phyloP scores from a whole-genome alignment of 768 basidiomycete species.

The Calocera viscosa region DNA sequence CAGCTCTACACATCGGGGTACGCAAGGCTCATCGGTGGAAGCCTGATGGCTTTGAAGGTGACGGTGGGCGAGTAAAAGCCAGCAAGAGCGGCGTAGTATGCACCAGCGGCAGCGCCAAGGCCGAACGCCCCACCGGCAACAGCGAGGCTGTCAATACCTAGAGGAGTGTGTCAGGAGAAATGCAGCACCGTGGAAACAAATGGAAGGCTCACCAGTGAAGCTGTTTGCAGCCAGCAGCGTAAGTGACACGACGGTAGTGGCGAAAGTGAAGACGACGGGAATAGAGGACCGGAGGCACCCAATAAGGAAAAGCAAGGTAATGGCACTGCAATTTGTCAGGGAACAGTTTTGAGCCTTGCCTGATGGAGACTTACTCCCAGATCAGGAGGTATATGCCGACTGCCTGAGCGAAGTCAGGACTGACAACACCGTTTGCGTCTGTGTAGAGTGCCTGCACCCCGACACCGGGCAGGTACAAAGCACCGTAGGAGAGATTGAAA shows the following conservation, averaged over 20 bases:
- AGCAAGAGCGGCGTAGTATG: background rate
- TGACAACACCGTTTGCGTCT: background rate
- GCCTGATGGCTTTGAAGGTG: background rate
- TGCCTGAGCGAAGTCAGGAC: background rate
- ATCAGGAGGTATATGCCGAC: constrained; percentile 6
- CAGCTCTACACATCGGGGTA: background rate
- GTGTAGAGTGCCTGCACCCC: constrained; percentile 1
- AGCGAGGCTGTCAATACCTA: background rate
- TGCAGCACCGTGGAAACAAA: no score
- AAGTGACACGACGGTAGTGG: background rate
- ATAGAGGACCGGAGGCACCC: background rate
- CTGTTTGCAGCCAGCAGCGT: background rate
- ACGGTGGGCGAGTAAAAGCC: constrained; percentile 1
- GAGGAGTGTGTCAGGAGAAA: no score
- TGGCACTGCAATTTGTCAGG: background rate
- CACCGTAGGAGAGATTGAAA: constrained; percentile 1
- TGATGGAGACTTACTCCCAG: background rate
- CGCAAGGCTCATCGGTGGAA: background rate
- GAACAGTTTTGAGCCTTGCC: background rate
- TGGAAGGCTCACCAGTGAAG: background rate
- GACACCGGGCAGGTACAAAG: constrained; percentile 1
- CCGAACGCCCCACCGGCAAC: background rate
- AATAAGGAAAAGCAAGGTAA: constrained; percentile 1
- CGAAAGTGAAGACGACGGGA: background rate
- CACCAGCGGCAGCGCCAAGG: background rate